These are phyloP conservation scores for Cystobasidium slooffiae DNA, from an alignment of 1,284 basidiomycete genomes.

Conservation along the genomic window DNA sequence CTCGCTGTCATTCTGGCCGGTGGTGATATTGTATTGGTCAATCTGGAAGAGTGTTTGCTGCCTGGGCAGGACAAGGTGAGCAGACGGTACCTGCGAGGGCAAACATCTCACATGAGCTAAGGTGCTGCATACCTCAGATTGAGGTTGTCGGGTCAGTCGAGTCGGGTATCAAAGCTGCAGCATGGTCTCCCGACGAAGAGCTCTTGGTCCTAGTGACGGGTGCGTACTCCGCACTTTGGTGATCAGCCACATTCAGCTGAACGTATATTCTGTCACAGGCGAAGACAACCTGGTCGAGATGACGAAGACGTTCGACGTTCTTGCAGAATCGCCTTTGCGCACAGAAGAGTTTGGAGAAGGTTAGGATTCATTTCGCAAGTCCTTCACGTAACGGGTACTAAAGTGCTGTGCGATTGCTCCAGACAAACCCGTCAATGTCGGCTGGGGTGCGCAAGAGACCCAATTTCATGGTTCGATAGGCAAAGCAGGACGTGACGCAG, in stretches of 20 bases:
- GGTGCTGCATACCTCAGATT: constrained; percentile 34
- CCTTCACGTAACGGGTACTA: not conserved
- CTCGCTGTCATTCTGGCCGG: constrained; percentile 69
- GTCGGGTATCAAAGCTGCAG: constrained; percentile 76
- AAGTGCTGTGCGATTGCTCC: constrained; percentile 1
- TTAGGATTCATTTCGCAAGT: constrained; percentile 52
- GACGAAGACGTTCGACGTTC: constrained; percentile 84
- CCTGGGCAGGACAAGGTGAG: constrained; percentile 35
- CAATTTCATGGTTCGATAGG: constrained; percentile 97
- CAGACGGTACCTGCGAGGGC: too few species aligned
- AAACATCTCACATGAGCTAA: not conserved
- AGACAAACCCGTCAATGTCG: constrained; percentile 91
- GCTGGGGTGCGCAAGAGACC: constrained; percentile 96
- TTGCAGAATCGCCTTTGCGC: constrained; percentile 76
- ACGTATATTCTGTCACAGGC: constrained; percentile 59
- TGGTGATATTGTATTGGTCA: constrained; percentile 76
- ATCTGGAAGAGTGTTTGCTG: constrained; percentile 64
- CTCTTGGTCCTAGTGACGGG: constrained; percentile 78
- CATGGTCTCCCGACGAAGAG: constrained; percentile 90
- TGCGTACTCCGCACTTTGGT: constrained; percentile 53
- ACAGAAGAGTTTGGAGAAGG: constrained; percentile 84
- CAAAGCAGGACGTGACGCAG: constrained; percentile 71
- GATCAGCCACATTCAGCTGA: not conserved
- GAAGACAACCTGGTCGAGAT: constrained; percentile 83
- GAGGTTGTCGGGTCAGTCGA: constrained; percentile 87